These are phyloP conservation scores for Trichoderma erinaceum DNA, from an alignment of 495 filamentous ascomycete species.

Conservation along the genomic window DNA sequence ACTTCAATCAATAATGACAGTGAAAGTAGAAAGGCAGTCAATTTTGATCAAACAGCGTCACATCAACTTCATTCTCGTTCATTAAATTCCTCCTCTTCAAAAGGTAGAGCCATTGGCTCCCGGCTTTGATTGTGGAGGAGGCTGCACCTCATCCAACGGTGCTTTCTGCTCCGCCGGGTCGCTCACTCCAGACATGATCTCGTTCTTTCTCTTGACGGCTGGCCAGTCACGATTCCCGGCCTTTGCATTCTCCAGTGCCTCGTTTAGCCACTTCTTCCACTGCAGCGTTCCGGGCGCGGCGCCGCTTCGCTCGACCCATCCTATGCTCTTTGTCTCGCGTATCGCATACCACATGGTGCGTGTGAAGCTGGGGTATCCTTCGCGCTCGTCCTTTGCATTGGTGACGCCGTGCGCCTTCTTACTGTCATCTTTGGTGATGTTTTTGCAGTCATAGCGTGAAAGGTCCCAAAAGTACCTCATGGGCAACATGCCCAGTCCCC, in stretches of 20 bases:
- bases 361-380: slow-evolving; percentile 41
- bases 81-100: background rate
- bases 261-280: slow-evolving; percentile 48
- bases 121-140: background rate
- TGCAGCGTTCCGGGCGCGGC: slow-evolving; percentile 43
- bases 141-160: slow-evolving; percentile 27
- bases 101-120: background rate
- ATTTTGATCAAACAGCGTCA: background rate
- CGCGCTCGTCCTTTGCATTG: slow-evolving; percentile 23
- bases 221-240: slow-evolving; percentile 32
- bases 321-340: slow-evolving; percentile 41
- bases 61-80: background rate
- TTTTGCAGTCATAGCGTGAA: slow-evolving; percentile 33
- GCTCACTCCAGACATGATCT: slow-evolving; percentile 36
- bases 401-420: slow-evolving; percentile 26
- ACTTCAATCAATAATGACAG: background rate
- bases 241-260: slow-evolving; percentile 38
- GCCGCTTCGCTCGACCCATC: slow-evolving; percentile 43
- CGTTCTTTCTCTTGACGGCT: slow-evolving; percentile 44
- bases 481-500: slow-evolving; percentile 46
- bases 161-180: slow-evolving; percentile 30
- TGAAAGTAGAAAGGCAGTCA: background rate
- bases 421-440: slow-evolving; percentile 35
- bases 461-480: slow-evolving; percentile 47
- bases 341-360: slow-evolving; percentile 53